Conservation (phyloP, 2,329 filamentous ascomycete species). For the Hirsutella rhossiliensis region DNA sequence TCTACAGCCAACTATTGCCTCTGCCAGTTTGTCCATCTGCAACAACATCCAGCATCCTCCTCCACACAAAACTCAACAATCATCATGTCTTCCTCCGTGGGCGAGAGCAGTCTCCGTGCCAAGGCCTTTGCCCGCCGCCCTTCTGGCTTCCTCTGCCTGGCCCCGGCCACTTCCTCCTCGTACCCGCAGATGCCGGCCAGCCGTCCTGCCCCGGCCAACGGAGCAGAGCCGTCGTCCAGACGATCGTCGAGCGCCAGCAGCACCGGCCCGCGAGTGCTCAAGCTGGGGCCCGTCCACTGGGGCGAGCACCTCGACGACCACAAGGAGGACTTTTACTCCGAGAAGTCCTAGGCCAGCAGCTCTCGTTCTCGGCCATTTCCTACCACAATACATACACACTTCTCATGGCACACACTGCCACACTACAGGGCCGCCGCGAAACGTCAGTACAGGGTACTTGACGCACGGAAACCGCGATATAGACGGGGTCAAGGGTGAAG, state of each 20-base stretch:
- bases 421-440: too few species aligned
- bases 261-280: conserved; percentile 36
- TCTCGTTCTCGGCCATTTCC: not conserved
- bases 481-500: too few species aligned
- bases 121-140: not conserved
- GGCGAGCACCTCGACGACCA: conserved; percentile 46
- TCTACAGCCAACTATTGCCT: too few species aligned
- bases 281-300: conserved; percentile 53
- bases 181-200: conserved; percentile 34
- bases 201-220: conserved; percentile 9
- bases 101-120: conserved; percentile 1
- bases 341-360: not conserved
- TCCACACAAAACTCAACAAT: not conserved
- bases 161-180: conserved; percentile 44
- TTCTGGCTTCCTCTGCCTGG: conserved; percentile 41
- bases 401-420: too few species aligned
- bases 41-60: not conserved
- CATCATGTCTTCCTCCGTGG: not conserved
- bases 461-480: too few species aligned
- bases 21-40: too few species aligned
- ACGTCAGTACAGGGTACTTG: too few species aligned
- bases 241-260: conserved; percentile 45
- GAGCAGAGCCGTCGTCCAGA: conserved; percentile 19
- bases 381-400: too few species aligned
- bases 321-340: conserved; percentile 42